phyloP scores from a whole-genome alignment of 352 stramenopile species.

The Globisporangium canariense region DNA sequence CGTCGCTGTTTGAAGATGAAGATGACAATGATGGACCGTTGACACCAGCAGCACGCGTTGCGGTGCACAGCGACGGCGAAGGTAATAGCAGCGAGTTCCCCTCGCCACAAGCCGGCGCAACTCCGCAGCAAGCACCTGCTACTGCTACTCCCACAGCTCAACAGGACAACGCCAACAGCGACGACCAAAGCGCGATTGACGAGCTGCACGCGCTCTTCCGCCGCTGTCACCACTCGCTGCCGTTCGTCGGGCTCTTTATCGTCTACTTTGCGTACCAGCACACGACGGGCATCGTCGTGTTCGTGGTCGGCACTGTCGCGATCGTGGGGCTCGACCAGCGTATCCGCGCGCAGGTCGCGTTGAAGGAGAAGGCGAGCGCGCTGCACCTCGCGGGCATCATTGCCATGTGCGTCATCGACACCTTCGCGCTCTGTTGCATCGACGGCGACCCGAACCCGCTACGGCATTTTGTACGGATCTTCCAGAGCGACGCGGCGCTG shows the following conservation, averaged over 20 bases:
- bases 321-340: slow-evolving; percentile 75
- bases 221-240: slow-evolving; percentile 69
- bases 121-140: background rate
- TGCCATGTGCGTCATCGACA: slow-evolving; percentile 51
- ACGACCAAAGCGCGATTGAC: slow-evolving; percentile 53
- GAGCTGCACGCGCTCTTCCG: slow-evolving; percentile 64
- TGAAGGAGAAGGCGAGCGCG: slow-evolving; percentile 70
- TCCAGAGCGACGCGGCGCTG: slow-evolving; percentile 25
- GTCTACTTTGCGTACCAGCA: slow-evolving; percentile 83
- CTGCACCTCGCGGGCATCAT: slow-evolving; percentile 51
- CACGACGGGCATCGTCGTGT: slow-evolving; percentile 60
- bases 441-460: slow-evolving; percentile 62
- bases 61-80: background rate
- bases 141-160: background rate
- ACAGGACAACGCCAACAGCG: slow-evolving; percentile 27
- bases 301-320: slow-evolving; percentile 57
- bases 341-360: slow-evolving; percentile 56
- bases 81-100: background rate
- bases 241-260: slow-evolving; percentile 66
- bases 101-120: background rate
- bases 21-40: background rate
- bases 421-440: slow-evolving; percentile 55
- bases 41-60: background rate
- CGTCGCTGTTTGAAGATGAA: background rate
- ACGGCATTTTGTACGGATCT: slow-evolving; percentile 38